Percentiles rank a stretch among this genome's conserved stretches.
Evolutionary conservation across 2,329 filamentous ascomycete genomes (phyloP).

Genomic region (Fusarium papillatum): DNA sequence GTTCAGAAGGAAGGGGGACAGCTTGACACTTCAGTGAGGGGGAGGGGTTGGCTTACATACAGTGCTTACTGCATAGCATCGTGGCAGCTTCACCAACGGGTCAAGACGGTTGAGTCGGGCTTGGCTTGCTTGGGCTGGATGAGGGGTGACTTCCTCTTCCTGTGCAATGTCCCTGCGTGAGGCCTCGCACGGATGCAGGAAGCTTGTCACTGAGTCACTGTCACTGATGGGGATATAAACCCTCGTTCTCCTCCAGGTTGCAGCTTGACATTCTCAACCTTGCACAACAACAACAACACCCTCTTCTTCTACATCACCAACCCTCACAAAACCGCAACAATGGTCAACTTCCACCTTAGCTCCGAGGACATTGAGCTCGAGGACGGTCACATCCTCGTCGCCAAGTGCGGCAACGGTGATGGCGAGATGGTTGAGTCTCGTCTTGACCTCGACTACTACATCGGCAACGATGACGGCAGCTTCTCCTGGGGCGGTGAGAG

Average conservation of each 20-base stretch:
- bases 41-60: slow-evolving; percentile 5
- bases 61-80: slow-evolving; percentile 29
- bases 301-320: not conserved
- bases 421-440: slow-evolving; percentile 60
- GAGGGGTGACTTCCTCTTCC: not conserved
- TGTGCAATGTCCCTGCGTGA: slow-evolving; percentile 14
- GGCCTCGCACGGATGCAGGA: slow-evolving; percentile 25
- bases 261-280: not conserved
- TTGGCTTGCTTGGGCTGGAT: slow-evolving; percentile 29
- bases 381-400: slow-evolving; percentile 63
- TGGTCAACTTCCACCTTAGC: slow-evolving; percentile 61
- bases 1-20: not conserved
- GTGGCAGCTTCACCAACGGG: slow-evolving; percentile 33
- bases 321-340: slow-evolving; percentile 15
- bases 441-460: slow-evolving; percentile 62
- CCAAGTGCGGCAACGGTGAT: slow-evolving; percentile 53
- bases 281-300: not conserved
- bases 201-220: not conserved
- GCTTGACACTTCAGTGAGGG: not conserved
- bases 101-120: slow-evolving; percentile 32
- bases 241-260: not conserved
- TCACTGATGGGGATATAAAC: slow-evolving; percentile 17
- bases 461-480: slow-evolving; percentile 65
- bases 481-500: slow-evolving; percentile 60
- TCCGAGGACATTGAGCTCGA: slow-evolving; percentile 62